A percentile compares a stretch with the other conserved stretches of the same genome.
Evolutionary conservation across 1,284 basidiomycete genomes (phyloP).

Genomic region (Ustilago tritici): DNA sequence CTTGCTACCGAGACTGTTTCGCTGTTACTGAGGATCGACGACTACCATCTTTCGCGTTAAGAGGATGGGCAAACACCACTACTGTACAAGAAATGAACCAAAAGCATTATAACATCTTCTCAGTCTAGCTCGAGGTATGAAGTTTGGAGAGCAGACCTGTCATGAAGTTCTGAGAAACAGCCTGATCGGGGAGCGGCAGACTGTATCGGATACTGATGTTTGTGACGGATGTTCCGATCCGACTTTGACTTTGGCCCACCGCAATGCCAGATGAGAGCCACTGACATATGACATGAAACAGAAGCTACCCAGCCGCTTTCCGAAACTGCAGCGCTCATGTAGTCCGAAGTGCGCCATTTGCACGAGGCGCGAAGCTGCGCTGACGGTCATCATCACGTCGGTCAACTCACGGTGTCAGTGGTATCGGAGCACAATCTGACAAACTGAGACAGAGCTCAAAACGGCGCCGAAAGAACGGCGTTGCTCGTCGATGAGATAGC

Average conservation of each 20-base stretch:
- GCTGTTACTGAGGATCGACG: conserved; percentile 93
- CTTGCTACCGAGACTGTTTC: conserved; percentile 98
- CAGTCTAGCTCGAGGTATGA: not conserved
- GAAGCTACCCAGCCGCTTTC: not conserved
- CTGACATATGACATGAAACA: not conserved
- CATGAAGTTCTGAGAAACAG: not conserved
- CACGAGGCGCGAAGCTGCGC: not conserved
- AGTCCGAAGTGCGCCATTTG: not conserved
- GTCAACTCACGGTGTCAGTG: not conserved
- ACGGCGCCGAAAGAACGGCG: too few relatives aligned
- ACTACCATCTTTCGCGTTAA: conserved; percentile 75
- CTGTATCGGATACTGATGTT: not conserved
- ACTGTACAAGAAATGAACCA: not conserved
- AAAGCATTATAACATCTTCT: not conserved
- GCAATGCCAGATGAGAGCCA: not conserved
- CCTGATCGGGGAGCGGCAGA: not conserved
- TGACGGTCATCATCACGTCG: conserved; percentile 5
- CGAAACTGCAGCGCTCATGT: not conserved
- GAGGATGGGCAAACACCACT: not conserved
- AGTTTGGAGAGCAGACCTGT: not conserved
- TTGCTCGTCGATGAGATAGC: too few relatives aligned
- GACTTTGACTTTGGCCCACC: not conserved
- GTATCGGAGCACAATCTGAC: not conserved
- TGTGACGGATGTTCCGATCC: not conserved
- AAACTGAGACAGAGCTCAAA: not conserved